Conservation (phyloP, 148 eudicot genomes). For the Vaccinium vitisidaea region DNA sequence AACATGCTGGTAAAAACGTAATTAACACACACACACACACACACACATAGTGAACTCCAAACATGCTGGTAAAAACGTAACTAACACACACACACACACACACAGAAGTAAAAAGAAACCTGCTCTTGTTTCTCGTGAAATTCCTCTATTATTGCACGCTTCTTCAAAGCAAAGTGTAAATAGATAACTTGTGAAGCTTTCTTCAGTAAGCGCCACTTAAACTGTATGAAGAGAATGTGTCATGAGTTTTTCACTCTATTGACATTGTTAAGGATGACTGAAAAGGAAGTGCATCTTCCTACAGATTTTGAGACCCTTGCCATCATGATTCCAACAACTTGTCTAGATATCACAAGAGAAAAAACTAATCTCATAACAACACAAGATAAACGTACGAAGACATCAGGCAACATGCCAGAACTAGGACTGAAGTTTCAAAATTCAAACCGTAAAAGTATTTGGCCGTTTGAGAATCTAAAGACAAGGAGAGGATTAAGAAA, state of each 20-base stretch:
- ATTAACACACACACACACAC: neutral
- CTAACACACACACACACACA: neutral
- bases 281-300: neutral
- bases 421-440: neutral
- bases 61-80: neutral
- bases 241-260: neutral
- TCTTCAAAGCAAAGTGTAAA: constrained; percentile 84
- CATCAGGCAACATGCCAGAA: constrained; percentile 6
- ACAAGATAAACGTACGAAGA: neutral
- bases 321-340: neutral
- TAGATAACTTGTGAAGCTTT: constrained; percentile 92
- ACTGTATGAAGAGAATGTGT: constrained; percentile 39
- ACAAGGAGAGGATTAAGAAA: neutral
- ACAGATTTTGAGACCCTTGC: constrained; percentile 10
- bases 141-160: constrained; percentile 76
- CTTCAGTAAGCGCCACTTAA: constrained; percentile 79
- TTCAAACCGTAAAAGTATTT: neutral
- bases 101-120: constrained; percentile 34
- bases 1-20: neutral
- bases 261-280: neutral
- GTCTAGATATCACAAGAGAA: neutral
- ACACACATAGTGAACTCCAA: neutral
- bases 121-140: constrained; percentile 93
- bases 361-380: neutral
- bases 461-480: neutral